Base-by-base conservation (phyloP, 352 stramenopile genomes). In the Plasmopara halstedii region DNA sequence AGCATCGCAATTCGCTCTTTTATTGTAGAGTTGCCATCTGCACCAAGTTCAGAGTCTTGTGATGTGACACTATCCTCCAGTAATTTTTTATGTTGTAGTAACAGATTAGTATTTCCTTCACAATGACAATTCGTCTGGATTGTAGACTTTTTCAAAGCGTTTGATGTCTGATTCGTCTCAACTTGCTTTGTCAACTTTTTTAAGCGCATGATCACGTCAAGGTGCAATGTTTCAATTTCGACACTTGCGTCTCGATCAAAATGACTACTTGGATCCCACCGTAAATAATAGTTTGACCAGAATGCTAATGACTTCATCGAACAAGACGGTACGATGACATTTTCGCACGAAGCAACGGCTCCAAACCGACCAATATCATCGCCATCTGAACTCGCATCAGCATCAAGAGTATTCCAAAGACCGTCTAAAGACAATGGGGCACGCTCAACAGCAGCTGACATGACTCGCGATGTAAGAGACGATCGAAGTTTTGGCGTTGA, bases 251-350 rank as follows among this genome's bases (percentile, higher is more conserved):
- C 72, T 10, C 78, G 70, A 15, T 85, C 70, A 26, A 72, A 68
- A 17, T 73, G 62, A 5, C 64, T 72, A 2, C 64, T 70, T 0
- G 77, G 66, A 33, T 93, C 76, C 74, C 77, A 90, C 4, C 81
- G 74, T 45, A 93, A 44, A 27, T 89, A 93, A 46, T 90, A 93
- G 13, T 75, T 64, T 10, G 68, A 63, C 81, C 81, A 93, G 19
- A 93, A 88, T 31, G 66, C 59, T 9, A 93, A 52, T 26, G 73
- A 67, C 20, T 85, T 85, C 13, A 84, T 75, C 36, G 73, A 70
- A 18, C 64, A 74, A 27, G 73, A 83, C 18, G 78, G 81, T 7
- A 85, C 59, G 14, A 92, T 73, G 27, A 90, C 68, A 41, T 87
- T 67, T 41, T 82, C 67, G 19, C 67, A 67, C 2, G 56, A 60